Conservation (phyloP, 306 rosid genomes). For the Luffa acutangula region DNA sequence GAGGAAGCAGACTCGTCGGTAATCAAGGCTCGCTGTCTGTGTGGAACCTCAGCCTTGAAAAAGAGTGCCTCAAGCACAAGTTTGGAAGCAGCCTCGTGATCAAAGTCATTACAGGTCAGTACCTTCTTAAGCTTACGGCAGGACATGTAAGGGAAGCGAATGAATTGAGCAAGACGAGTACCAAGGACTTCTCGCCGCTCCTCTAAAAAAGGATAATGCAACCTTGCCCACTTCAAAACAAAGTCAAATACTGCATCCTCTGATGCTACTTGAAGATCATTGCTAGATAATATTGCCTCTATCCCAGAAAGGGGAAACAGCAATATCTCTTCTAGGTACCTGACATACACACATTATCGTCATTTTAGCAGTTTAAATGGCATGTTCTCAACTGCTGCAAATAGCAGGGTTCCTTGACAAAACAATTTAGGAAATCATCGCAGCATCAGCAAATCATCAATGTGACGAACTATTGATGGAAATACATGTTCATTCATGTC, state of each 20-base stretch:
- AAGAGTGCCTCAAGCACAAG: conserved; percentile 83
- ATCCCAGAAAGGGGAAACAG: conserved; percentile 76
- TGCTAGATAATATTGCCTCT: conserved; percentile 80
- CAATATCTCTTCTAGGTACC: conserved; percentile 82
- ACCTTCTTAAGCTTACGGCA: conserved; percentile 91
- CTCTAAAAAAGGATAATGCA: conserved; percentile 54
- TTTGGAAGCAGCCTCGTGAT: conserved; percentile 69
- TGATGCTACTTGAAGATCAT: conserved; percentile 88
- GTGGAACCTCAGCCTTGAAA: conserved; percentile 89
- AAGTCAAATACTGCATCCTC: conserved; percentile 94
- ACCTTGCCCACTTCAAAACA: conserved; percentile 79
- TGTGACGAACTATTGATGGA: neutral
- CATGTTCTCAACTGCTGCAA: neutral
- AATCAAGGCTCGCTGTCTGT: conserved; percentile 69
- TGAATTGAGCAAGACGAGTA: conserved; percentile 53
- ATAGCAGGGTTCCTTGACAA: neutral
- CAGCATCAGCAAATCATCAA: neutral
- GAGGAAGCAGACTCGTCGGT: conserved; percentile 50
- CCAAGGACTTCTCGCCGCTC: conserved; percentile 76
- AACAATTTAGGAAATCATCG: neutral
- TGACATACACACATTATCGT: conserved; percentile 21
- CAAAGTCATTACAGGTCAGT: conserved; percentile 68
- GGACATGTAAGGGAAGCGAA: conserved; percentile 90
- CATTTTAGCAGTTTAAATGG: neutral
- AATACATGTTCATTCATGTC: neutral